Percentiles rank a stretch among this genome's conserved stretches.
Conservation (phyloP, 2,329 filamentous ascomycete species). For the Ceratocystis papillata region DNA sequence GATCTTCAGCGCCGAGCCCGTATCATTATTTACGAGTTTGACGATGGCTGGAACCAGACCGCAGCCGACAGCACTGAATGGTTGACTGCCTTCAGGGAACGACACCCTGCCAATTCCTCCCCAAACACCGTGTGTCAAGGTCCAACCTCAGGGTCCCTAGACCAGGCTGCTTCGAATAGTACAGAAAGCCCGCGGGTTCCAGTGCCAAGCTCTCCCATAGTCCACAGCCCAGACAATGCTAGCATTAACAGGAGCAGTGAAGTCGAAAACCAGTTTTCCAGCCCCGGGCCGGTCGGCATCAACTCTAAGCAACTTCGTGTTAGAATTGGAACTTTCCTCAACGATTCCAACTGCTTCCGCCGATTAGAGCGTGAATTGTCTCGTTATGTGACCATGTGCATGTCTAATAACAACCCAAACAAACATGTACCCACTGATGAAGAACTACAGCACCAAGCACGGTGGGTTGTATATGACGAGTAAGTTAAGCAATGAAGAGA, state of each 20-base stretch:
- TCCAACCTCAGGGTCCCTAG: not conserved
- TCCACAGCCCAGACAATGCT: not conserved
- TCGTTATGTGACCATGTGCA: constrained; percentile 43
- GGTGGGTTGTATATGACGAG: constrained; percentile 54
- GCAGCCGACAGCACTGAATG: constrained; percentile 46
- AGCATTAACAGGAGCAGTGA: not conserved
- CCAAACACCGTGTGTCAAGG: not conserved
- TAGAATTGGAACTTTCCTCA: constrained; percentile 37
- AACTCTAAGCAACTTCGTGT: constrained; percentile 9
- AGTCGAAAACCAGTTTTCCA: not conserved
- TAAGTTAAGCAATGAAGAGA: constrained; percentile 31
- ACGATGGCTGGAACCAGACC: constrained; percentile 55
- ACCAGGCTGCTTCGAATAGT: not conserved
- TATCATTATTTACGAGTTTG: constrained; percentile 51
- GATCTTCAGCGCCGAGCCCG: constrained; percentile 48
- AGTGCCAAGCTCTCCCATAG: not conserved
- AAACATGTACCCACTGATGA: constrained; percentile 48
- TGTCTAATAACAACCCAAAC: constrained; percentile 51
- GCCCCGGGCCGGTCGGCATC: not conserved
- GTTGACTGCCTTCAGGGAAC: constrained; percentile 43
- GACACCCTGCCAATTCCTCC: constrained; percentile 31
- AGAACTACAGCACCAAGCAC: constrained; percentile 53
- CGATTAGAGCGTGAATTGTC: constrained; percentile 44
- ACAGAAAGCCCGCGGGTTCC: not conserved
- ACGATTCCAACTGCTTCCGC: constrained; percentile 51